Evolutionary conservation across 2,329 filamentous ascomycete genomes (phyloP).

Genomic region (Fusarium vanettenii): DNA sequence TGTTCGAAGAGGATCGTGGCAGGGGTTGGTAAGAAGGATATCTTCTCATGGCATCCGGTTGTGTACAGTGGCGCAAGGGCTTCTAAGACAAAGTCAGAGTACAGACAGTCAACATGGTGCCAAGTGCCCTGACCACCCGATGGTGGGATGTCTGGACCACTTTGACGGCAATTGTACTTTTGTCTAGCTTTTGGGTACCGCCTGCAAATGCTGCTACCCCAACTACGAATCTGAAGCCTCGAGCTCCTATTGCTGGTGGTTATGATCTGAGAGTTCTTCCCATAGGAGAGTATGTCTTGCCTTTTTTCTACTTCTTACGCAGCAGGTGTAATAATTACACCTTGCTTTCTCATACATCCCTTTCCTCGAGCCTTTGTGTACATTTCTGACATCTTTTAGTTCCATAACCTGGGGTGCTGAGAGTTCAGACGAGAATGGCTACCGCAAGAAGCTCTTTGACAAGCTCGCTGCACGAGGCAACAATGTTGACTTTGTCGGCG

Average conservation of each 20-base stretch:
- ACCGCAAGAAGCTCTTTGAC: constrained; percentile 1
- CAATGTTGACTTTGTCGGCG: constrained; percentile 2
- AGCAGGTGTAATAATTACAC: background rate
- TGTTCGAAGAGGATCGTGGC: background rate
- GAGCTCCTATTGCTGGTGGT: background rate
- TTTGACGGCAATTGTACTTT: background rate
- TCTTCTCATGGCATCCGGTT: background rate
- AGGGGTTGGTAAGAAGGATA: background rate
- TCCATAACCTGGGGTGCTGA: constrained; percentile 2
- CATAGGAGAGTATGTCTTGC: background rate
- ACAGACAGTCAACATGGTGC: background rate
- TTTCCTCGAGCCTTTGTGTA: background rate
- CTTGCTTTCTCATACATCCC: background rate
- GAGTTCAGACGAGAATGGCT: constrained; percentile 7
- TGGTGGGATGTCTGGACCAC: background rate
- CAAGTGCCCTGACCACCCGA: background rate
- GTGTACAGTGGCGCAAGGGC: background rate
- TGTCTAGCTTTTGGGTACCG: background rate
- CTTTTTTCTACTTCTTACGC: background rate
- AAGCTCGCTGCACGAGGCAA: background rate
- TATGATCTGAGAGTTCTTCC: background rate
- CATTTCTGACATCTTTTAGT: background rate
- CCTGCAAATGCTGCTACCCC: background rate
- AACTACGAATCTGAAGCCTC: background rate
- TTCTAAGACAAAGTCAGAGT: background rate